These are phyloP conservation scores for Phlyctochytrium planicorne DNA, from an alignment of 192 early-diverging fungal genomes.

Conservation along the genomic window DNA sequence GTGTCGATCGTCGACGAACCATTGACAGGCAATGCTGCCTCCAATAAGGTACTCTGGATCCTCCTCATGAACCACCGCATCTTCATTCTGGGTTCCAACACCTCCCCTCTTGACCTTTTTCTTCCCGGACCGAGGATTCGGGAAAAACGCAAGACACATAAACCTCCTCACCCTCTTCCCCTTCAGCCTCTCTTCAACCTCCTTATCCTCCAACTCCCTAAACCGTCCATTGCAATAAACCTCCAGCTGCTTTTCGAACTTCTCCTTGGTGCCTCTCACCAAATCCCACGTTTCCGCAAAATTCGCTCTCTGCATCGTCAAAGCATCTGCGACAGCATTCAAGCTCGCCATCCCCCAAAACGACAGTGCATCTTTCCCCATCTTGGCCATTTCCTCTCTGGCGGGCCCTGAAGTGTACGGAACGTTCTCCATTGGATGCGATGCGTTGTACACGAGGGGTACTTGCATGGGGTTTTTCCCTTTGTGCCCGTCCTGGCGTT, in stretches of 20 bases:
- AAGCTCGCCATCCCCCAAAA: not conserved
- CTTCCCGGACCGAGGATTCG: not conserved
- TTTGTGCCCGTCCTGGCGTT: not conserved
- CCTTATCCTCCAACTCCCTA: not conserved
- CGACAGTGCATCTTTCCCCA: not conserved
- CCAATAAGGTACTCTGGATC: conserved; percentile 3
- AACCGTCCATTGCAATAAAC: not conserved
- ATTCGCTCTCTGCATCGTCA: conserved; percentile 3
- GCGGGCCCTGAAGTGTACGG: not conserved
- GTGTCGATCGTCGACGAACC: conserved; percentile 1
- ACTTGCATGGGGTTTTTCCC: not conserved
- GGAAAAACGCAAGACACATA: not conserved
- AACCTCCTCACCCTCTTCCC: not conserved
- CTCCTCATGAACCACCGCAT: not conserved
- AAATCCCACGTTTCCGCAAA: not conserved
- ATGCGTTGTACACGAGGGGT: not conserved
- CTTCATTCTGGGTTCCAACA: not conserved
- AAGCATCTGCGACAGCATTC: not conserved
- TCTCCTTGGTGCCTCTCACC: not conserved
- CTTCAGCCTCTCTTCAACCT: not conserved
- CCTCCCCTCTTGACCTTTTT: not conserved
- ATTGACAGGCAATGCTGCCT: not conserved
- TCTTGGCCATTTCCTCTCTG: not conserved
- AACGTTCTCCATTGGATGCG: not conserved
- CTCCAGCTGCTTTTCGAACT: not conserved